phyloP scores from a whole-genome alignment of 2,329 filamentous ascomycete species.

The Hypoxylon sp. region DNA sequence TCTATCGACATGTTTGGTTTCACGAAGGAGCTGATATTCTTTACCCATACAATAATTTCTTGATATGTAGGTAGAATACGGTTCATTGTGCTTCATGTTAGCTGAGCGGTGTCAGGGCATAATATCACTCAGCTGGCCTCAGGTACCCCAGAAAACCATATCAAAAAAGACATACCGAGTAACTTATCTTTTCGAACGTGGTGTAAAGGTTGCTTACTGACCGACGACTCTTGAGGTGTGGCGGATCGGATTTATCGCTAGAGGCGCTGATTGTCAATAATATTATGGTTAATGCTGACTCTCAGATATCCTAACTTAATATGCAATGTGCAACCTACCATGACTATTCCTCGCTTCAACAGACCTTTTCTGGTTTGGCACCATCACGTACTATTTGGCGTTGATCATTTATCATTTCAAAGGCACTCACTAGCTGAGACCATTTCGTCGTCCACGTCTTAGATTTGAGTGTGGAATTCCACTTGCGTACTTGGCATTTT shows the following conservation, averaged over 20 bases:
- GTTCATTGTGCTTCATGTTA: slow-evolving; percentile 28
- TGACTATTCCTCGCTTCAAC: slow-evolving; percentile 39
- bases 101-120: slow-evolving; percentile 44
- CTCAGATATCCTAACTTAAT: slow-evolving; percentile 18
- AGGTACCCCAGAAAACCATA: slow-evolving; percentile 12
- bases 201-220: slow-evolving; percentile 33
- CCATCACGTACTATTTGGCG: slow-evolving; percentile 28
- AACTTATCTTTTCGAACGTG: slow-evolving; percentile 10
- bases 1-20: slow-evolving; percentile 9
- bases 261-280: slow-evolving; percentile 24
- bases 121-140: slow-evolving; percentile 36
- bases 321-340: slow-evolving; percentile 29
- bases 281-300: slow-evolving; percentile 26
- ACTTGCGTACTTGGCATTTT: slow-evolving; percentile 24
- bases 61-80: neutral
- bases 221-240: slow-evolving; percentile 28
- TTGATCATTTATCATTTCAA: slow-evolving; percentile 32
- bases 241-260: slow-evolving; percentile 31
- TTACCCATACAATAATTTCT: slow-evolving; percentile 12
- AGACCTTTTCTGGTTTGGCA: slow-evolving; percentile 39
- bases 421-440: slow-evolving; percentile 36
- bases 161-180: slow-evolving; percentile 2
- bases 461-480: slow-evolving; percentile 33
- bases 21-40: slow-evolving; percentile 10
- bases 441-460: slow-evolving; percentile 37